Percentiles rank a stretch among this genome's conserved stretches.
Conservation (phyloP, 768 basidiomycete species). For the Grammothele lineata region DNA sequence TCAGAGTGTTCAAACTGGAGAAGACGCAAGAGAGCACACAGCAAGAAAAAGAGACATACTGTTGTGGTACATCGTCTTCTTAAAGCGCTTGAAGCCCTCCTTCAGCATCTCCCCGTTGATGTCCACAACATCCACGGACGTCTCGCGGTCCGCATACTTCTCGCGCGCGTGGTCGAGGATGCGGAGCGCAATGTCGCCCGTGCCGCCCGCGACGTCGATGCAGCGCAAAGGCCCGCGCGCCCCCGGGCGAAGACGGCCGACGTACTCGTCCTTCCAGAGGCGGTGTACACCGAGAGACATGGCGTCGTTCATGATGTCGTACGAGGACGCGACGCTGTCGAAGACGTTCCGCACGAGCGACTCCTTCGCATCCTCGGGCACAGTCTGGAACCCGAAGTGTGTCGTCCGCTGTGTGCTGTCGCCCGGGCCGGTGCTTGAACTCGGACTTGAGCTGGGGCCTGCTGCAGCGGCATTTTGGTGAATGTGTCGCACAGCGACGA, state of each 20-base stretch:
- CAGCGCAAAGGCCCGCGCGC: constrained; percentile 70
- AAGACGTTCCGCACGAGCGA: constrained; percentile 89
- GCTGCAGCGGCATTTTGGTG: constrained; percentile 8
- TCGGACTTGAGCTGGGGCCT: background rate
- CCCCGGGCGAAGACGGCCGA: constrained; percentile 72
- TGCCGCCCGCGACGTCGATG: constrained; percentile 96
- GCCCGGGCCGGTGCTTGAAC: constrained; percentile 6
- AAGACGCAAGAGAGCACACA: background rate
- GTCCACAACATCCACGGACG: constrained; percentile 85
- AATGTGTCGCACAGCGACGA: constrained; percentile 4
- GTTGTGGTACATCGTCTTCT: constrained; percentile 97
- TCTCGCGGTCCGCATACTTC: constrained; percentile 85
- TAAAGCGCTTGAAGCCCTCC: constrained; percentile 86
- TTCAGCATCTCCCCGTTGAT: constrained; percentile 95
- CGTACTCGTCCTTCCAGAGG: constrained; percentile 93
- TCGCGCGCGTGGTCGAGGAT: constrained; percentile 90
- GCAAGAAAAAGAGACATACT: constrained; percentile 52
- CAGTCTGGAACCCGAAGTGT: constrained; percentile 91
- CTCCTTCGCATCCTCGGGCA: constrained; percentile 87
- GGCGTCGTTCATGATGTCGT: constrained; percentile 99
- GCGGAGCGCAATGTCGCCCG: constrained; percentile 93
- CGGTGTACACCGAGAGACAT: constrained; percentile 95
- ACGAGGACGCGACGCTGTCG: constrained; percentile 90
- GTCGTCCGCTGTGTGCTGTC: constrained; percentile 40
- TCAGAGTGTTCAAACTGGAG: too few species aligned